Conservation (phyloP, 2,329 filamentous ascomycete genomes). For the Chaetomium olivaceum region DNA sequence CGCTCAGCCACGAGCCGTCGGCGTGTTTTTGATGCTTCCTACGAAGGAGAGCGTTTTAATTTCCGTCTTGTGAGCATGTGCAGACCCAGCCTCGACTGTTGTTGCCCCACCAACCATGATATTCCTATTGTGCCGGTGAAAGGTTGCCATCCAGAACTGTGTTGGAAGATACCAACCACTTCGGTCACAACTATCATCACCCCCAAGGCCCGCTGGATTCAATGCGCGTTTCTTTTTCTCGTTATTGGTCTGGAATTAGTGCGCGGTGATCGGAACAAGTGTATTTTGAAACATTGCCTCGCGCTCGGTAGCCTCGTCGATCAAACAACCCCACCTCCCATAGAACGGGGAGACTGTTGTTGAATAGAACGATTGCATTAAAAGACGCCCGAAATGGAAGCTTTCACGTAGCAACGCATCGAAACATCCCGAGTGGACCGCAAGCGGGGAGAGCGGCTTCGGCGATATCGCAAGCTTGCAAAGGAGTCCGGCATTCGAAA, state of each 20-base stretch:
- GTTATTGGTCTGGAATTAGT: background rate
- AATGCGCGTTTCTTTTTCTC: background rate
- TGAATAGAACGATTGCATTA: slow-evolving; percentile 18
- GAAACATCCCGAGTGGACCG: background rate
- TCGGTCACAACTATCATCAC: background rate
- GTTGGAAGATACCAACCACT: background rate
- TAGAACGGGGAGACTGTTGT: background rate
- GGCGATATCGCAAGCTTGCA: no score
- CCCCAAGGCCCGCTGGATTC: background rate
- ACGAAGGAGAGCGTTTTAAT: background rate
- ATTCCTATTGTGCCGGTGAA: background rate
- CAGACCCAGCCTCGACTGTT: background rate
- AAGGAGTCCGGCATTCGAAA: background rate
- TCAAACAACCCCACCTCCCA: slow-evolving; percentile 12
- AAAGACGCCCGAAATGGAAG: background rate
- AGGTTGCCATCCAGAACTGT: background rate
- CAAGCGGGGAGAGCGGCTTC: background rate
- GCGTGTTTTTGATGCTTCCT: background rate
- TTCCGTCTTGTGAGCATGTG: background rate
- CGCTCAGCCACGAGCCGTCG: background rate
- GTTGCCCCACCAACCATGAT: background rate
- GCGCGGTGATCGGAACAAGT: background rate
- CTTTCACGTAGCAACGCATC: background rate
- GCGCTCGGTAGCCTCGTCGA: slow-evolving; percentile 12
- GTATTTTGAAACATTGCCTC: slow-evolving; percentile 16